These are phyloP conservation scores for Chaetothyriales sp. DNA, from an alignment of 2,329 filamentous ascomycete genomes.

Conservation along the genomic window DNA sequence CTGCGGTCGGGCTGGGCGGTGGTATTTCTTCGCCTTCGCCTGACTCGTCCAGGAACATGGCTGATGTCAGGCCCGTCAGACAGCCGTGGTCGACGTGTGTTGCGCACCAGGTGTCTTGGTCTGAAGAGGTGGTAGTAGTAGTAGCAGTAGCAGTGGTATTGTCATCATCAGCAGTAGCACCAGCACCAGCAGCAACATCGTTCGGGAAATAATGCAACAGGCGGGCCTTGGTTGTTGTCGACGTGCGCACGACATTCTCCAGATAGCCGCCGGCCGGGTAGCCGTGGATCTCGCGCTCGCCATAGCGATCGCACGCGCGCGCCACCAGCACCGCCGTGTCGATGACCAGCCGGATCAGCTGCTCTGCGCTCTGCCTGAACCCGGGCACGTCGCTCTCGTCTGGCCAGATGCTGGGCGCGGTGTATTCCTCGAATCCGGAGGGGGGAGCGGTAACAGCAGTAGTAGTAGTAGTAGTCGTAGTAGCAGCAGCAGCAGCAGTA, in stretches of 20 bases:
- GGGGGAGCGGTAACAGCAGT: too few species aligned
- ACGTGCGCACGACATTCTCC: constrained; percentile 71
- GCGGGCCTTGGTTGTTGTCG: constrained; percentile 77
- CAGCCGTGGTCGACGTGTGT: constrained; percentile 70
- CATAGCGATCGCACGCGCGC: constrained; percentile 75
- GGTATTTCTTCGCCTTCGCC: too few species aligned
- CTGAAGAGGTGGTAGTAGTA: too few species aligned
- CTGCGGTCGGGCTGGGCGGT: constrained; percentile 70
- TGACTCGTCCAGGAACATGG: constrained; percentile 90
- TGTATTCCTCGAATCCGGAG: constrained; percentile 81
- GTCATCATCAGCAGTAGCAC: too few species aligned
- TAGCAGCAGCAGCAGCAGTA: too few species aligned
- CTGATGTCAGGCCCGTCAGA: constrained; percentile 80
- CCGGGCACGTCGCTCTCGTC: constrained; percentile 46
- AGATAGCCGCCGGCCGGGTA: constrained; percentile 62
- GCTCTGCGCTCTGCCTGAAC: constrained; percentile 57
- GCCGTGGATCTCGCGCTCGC: constrained; percentile 57
- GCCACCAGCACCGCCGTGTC: constrained; percentile 81
- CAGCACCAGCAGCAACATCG: too few species aligned
- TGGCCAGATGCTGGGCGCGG: constrained; percentile 83
- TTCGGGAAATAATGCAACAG: constrained; percentile 79
- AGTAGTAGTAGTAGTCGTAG: too few species aligned
- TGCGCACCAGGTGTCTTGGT: constrained; percentile 75
- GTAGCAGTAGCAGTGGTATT: not conserved
- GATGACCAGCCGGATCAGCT: constrained; percentile 70